Percentiles rank a stretch among this genome's conserved stretches.
phyloP scores from a whole-genome alignment of 306 rosid genomes.

The Malus fusca region DNA sequence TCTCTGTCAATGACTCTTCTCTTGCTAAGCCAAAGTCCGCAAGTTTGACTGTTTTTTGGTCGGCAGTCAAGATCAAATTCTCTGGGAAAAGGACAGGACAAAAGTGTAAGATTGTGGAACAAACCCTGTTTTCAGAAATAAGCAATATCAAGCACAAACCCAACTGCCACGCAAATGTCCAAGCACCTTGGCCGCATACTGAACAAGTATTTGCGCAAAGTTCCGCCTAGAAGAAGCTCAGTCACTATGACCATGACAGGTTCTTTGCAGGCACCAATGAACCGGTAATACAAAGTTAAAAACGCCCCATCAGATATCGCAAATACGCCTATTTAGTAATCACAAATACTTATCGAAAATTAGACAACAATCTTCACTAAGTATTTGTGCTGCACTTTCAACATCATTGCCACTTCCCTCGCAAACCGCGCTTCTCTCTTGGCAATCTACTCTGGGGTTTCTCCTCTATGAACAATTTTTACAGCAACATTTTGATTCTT shows the following conservation, averaged over 20 bases:
- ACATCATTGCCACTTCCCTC: constrained; percentile 81
- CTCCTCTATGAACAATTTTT: constrained; percentile 41
- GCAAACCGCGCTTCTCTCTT: constrained; percentile 71
- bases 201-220: constrained; percentile 75
- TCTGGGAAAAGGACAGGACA: constrained; percentile 36
- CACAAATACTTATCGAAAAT: not conserved
- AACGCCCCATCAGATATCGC: constrained; percentile 16
- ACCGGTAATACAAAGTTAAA: constrained; percentile 41
- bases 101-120: not conserved
- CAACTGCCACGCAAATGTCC: constrained; percentile 59
- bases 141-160: constrained; percentile 80
- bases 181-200: constrained; percentile 66
- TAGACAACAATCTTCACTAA: constrained; percentile 60
- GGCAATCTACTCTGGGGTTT: constrained; percentile 41
- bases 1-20: constrained; percentile 89
- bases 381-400: constrained; percentile 87
- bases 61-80: constrained; percentile 80
- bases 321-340: not conserved
- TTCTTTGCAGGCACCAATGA: constrained; percentile 94
- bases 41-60: constrained; percentile 76
- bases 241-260: constrained; percentile 96
- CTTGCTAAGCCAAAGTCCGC: constrained; percentile 94
- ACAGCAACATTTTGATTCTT: constrained; percentile 50
- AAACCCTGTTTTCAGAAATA: not conserved
- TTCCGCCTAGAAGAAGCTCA: constrained; percentile 84